Evolutionary conservation across 108 stramenopile genomes (phyloP), one percentile per base, ranked within the genome.

Genomic region (Cyclotella baltica): DNA sequence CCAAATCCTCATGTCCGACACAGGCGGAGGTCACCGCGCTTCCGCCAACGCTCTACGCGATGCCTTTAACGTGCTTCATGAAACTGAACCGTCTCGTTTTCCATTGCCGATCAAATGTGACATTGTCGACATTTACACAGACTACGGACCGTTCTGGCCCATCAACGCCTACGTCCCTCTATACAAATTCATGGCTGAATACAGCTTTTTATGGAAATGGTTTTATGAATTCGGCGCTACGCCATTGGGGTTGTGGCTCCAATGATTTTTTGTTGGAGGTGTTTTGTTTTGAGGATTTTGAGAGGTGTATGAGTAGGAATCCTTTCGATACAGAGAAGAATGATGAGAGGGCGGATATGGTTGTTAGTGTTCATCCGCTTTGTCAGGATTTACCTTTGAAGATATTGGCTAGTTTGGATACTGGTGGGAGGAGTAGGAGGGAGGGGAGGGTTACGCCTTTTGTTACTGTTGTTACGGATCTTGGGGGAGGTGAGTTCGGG

Each of bases 401-500:
- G 50, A 92, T 96, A 29, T 72, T 97, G 58, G 59, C 78, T 18
- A 66, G 76, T 38, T 46, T 92, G 70, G 90, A 90, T 71, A 69
- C 86, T 35, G 72, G 85, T 57, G 86, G 83, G 29, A 57, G 28
- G 37, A 80, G 77, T 16, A 56, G 73, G 23, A 74, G 18, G 68
- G 81, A 75, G 51, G 83, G 79, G n/a, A 72, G 79, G 23, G 75
- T 48, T 34, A 83, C 80, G 10, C 98, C 98, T 4, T 99, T 99
- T 85, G 96, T 86, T 30, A 99, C 98, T 19, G 97, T 99, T 20
- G 97, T 98, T 37, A 99, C 98, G 0, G 98, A 99, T 86, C 84
- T 99, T 50, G 97, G 96, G 3, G 92, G 96, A 43, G 98, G 47
- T 34, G 59, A 61, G 59, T 61, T 31, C 0, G 33, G 31, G 33